Conservation (phyloP, 2,329 filamentous ascomycete genomes). For the Pestalotiopsis sp. region DNA sequence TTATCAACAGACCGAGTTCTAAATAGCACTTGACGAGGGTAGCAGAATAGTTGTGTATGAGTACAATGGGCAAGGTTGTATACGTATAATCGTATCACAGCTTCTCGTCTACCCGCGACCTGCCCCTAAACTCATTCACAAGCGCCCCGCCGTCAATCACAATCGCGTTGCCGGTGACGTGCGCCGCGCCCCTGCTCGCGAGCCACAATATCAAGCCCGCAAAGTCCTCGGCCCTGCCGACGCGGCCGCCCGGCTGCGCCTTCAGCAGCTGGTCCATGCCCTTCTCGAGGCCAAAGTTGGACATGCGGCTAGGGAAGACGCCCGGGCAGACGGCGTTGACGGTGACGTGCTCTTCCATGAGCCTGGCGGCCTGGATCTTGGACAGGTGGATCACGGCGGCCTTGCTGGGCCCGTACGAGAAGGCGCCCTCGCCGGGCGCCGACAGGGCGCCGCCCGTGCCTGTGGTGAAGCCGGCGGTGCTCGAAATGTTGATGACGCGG, state of each 20-base stretch:
- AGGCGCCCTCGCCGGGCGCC: slow-evolving; percentile 11
- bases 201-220: slow-evolving; percentile 12
- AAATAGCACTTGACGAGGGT: no score
- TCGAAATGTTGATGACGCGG: slow-evolving; percentile 16
- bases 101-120: slow-evolving; percentile 4
- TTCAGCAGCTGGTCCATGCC: slow-evolving; percentile 2
- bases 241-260: slow-evolving; percentile 13
- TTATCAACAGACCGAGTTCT: no score
- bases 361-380: slow-evolving; percentile 12
- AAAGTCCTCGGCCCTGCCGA: slow-evolving; percentile 16
- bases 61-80: no score
- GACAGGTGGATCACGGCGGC: slow-evolving; percentile 15
- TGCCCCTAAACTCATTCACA: slow-evolving; percentile 12
- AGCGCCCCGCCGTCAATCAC: slow-evolving; percentile 13
- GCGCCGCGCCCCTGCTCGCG: slow-evolving; percentile 13
- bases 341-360: slow-evolving; percentile 16
- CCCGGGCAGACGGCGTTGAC: slow-evolving; percentile 16
- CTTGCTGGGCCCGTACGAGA: slow-evolving; percentile 16
- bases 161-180: slow-evolving; percentile 15
- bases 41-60: no score
- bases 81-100: neutral
- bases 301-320: slow-evolving; percentile 15
- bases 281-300: slow-evolving; percentile 12
- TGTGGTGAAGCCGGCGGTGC: slow-evolving; percentile 10
- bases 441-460: slow-evolving; percentile 8